Evolutionary conservation across 495 filamentous ascomycete genomes (phyloP).

Genomic region (Penicillium egyptiacum): DNA sequence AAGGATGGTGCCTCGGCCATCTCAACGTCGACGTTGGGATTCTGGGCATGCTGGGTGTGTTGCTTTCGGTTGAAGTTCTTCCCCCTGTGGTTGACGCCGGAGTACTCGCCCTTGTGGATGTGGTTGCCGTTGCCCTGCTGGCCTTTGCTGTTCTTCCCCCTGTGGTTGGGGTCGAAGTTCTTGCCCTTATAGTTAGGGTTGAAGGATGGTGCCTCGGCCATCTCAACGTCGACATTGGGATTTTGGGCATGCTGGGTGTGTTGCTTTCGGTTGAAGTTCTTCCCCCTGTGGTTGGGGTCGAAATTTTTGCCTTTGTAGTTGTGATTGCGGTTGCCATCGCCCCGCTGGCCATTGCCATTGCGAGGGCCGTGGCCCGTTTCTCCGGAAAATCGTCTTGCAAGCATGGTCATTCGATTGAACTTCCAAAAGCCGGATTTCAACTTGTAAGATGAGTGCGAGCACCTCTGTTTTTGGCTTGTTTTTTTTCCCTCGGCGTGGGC

Average conservation of each 20-base stretch:
- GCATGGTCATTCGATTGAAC: conserved; percentile 3
- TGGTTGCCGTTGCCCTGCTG: too few species aligned
- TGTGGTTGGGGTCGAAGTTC: too few species aligned
- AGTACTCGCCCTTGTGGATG: too few species aligned
- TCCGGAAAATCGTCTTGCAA: neutral
- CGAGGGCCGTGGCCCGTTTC: neutral
- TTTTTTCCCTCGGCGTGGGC: neutral
- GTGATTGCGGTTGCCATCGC: too few species aligned
- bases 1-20: conserved; percentile 7
- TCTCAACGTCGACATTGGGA: too few species aligned
- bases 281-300: conserved; percentile 4
- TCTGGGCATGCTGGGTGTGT: too few species aligned
- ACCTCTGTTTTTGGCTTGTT: conserved; percentile 5
- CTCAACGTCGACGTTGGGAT: neutral
- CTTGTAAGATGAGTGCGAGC: neutral
- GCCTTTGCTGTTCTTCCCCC: neutral
- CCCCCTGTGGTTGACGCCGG: too few species aligned
- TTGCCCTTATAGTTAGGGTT: too few species aligned
- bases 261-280: neutral
- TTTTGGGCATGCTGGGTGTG: too few species aligned
- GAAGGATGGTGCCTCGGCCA: too few species aligned
- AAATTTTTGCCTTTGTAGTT: neutral
- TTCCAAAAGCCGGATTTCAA: conserved; percentile 9
- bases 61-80: too few species aligned
- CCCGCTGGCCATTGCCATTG: too few species aligned